Percentiles rank a stretch among this genome's conserved stretches.
Conservation (phyloP, 257 asterid genomes). For the Solanum rostratum region DNA sequence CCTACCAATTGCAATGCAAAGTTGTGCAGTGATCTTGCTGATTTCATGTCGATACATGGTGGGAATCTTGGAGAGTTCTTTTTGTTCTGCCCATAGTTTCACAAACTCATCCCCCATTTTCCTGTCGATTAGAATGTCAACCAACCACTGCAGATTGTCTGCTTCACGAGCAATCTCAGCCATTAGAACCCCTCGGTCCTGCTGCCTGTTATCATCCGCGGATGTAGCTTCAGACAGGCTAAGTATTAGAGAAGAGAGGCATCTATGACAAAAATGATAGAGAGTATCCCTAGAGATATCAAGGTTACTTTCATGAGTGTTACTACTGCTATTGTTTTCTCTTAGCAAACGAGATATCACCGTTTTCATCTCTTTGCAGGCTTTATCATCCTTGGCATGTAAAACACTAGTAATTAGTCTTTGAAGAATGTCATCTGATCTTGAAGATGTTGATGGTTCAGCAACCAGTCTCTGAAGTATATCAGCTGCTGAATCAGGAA, state of each 20-base stretch:
- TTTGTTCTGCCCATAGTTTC: constrained; percentile 79
- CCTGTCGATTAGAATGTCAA: constrained; percentile 51
- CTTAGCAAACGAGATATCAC: constrained; percentile 44
- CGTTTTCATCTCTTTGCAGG: constrained; percentile 68
- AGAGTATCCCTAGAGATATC: constrained; percentile 55
- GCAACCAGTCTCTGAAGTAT: constrained; percentile 66
- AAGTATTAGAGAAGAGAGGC: constrained; percentile 61
- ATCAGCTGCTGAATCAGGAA: constrained; percentile 27
- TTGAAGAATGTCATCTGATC: constrained; percentile 59
- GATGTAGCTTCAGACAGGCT: constrained; percentile 59
- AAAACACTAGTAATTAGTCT: constrained; percentile 48
- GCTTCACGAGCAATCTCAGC: constrained; percentile 77
- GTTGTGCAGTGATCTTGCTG: constrained; percentile 78
- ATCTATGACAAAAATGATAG: constrained; percentile 65
- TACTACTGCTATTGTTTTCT: constrained; percentile 26
- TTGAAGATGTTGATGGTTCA: constrained; percentile 53
- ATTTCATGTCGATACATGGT: constrained; percentile 70
- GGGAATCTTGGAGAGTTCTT: constrained; percentile 78
- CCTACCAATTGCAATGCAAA: constrained; percentile 75
- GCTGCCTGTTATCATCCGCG: constrained; percentile 39
- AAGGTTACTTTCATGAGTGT: constrained; percentile 4
- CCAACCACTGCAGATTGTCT: constrained; percentile 85
- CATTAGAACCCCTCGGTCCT: constrained; percentile 73
- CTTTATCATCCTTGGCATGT: constrained; percentile 72
- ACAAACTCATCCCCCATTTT: constrained; percentile 79